Conservation (phyloP, 768 basidiomycete species). For the Boletellus emodensis region DNA sequence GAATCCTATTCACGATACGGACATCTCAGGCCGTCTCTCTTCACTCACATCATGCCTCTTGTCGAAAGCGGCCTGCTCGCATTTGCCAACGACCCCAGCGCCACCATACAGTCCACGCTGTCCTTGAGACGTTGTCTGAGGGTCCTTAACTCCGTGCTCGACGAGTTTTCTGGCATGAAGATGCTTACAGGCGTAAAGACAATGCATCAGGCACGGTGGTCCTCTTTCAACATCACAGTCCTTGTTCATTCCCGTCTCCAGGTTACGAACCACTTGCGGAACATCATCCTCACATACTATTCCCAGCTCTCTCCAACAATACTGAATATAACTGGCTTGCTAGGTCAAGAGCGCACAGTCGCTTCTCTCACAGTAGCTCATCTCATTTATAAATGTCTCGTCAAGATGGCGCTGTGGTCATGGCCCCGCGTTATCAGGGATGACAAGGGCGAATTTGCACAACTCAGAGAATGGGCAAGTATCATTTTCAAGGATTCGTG, state of each 20-base stretch:
- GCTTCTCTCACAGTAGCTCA: slow-evolving; percentile 57
- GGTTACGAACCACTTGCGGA: slow-evolving; percentile 38
- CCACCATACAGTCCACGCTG: slow-evolving; percentile 44
- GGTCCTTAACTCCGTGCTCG: slow-evolving; percentile 60
- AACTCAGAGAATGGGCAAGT: slow-evolving; percentile 54
- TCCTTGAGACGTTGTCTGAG: slow-evolving; percentile 58
- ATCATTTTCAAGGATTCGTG: background rate
- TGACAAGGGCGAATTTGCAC: slow-evolving; percentile 39
- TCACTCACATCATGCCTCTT: slow-evolving; percentile 43
- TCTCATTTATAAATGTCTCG: slow-evolving; percentile 70
- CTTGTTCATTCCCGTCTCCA: slow-evolving; percentile 3
- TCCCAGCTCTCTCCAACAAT: slow-evolving; percentile 41
- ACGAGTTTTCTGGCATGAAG: slow-evolving; percentile 68
- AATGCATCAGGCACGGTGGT: slow-evolving; percentile 53
- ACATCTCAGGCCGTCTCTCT: slow-evolving; percentile 22
- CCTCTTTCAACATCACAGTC: background rate
- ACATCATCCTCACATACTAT: slow-evolving; percentile 59
- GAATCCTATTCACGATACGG: background rate
- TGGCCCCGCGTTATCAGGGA: slow-evolving; percentile 53
- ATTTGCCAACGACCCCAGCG: slow-evolving; percentile 41
- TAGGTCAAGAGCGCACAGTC: slow-evolving; percentile 37
- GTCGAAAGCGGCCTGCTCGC: slow-evolving; percentile 53
- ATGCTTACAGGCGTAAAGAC: slow-evolving; percentile 64
- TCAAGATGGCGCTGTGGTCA: slow-evolving; percentile 67
- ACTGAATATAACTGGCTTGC: slow-evolving; percentile 30